Evolutionary conservation across 371 early-diverging fungal genomes (phyloP), one percentile per base, ranked within the genome.

Genomic region (Mortierella sp.): DNA sequence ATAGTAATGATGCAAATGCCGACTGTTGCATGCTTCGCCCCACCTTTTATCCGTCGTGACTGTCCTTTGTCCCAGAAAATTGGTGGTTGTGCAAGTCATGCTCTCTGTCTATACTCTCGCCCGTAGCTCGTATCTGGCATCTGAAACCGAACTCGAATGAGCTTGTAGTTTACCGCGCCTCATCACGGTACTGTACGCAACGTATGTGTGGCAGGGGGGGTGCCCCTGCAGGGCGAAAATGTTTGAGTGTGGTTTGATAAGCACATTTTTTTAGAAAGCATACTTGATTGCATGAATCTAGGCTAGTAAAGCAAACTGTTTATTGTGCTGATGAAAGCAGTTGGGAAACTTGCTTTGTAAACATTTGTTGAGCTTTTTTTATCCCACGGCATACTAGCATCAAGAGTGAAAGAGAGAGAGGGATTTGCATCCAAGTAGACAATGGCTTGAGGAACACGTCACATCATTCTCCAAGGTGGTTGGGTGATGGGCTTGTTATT

Each of bases 371-470:
- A n/a, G n/a, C n/a, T n/a, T n/a, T n/a, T 13, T 45, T 45, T 45
- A 45, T 19, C 45, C 45, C 45, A 45, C 45, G 45, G 45, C 5
- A 5, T 5, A 17, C 19, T 19, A 45, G 5, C 45, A 45, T 19
- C 19, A 17, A 45, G 40, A 4, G 40, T 37, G 40, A 8, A 1
- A 35, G 45, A 45, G 45, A 45, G n/a, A 13, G n/a, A 45, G 12
- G 15, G 6, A 26, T 9, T 51, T n/a, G 10, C 62, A 61, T 61
- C 62, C 62, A 31, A 47, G 49, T 47, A 2, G 31, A 34, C 47
- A 15, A 62, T 62, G 15, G 28, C 49, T 47, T 35, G 22, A 15
- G 13, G 35, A 32, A 53, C 64, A 63, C 64, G 64, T 63, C 64
- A 53, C 37, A 35, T 23, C 53, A 51, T 53, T 37, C 37, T 19